Base-by-base conservation (phyloP, 2,329 filamentous ascomycete species). In the Alternaria longipes region DNA sequence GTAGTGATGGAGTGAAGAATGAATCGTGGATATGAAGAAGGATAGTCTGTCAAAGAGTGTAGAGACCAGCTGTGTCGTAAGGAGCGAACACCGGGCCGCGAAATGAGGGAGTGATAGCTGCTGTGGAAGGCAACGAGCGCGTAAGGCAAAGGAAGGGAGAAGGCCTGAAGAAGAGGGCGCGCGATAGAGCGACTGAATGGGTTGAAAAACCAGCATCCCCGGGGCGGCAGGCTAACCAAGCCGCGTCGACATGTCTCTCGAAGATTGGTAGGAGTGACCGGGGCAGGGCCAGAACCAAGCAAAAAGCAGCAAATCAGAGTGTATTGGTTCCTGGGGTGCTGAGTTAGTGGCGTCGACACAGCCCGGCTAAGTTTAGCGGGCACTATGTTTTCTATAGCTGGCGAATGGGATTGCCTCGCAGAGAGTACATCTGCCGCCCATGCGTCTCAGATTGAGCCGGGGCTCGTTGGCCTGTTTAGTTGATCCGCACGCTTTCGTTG, bases 81-180 rank as follows among this genome's bases (percentile, higher is more conserved):
- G 67, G 78, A 80, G 77, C 75, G 77, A 76, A 79, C 76, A 74
- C 73, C 70, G 66, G 73, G 73, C 65, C 69, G 71, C 63, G 67
- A 71, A 72, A 68, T 63, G 70, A 70, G 70, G 56, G 70, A 66
- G 60, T 66, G 63, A 62, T 65, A 63, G 65, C 63, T 69, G 68
- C 61, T 62, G 66, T 61, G 64, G 65, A 69, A 69, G 65, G 60
- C 67, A 69, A 69, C 34, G 36, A 63, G 66, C 62, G 63, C 68
- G 67, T 60, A 71, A 64, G 60, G 60, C 60, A 66, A 70, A 65
- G 59, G 67, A 70, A 72, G 67, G 71, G 71, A 70, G 63, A 60
- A 62, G 66, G 62, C 65, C 60, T 68, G 62, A 69, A 68, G 63
- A 68, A 63, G 66, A 70, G 70, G 53, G 54, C 59, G 44, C 53